phyloP scores from a whole-genome alignment of 345 rosid genomes.

The Leavenworthia alabamica region DNA sequence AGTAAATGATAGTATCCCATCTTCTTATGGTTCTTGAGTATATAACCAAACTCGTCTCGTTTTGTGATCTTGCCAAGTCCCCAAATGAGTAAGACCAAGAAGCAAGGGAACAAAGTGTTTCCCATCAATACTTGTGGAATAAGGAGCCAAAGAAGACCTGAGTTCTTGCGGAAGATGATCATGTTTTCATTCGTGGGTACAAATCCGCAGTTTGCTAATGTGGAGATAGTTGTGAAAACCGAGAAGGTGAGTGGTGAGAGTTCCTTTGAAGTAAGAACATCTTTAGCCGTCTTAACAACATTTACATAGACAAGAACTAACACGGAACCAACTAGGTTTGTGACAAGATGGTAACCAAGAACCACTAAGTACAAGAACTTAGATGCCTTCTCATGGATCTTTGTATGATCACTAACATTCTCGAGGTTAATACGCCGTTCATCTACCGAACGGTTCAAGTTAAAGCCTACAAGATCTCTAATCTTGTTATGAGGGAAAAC shows the following conservation, averaged over 20 bases:
- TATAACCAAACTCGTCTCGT: slow-evolving; percentile 26
- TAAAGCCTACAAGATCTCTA: neutral
- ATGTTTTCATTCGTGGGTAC: slow-evolving; percentile 70
- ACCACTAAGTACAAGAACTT: slow-evolving; percentile 35
- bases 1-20: slow-evolving; percentile 45
- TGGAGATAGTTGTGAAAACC: slow-evolving; percentile 45
- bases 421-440: neutral
- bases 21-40: slow-evolving; percentile 32
- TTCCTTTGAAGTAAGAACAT: slow-evolving; percentile 35
- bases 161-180: slow-evolving; percentile 41
- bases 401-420: neutral
- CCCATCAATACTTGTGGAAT: slow-evolving; percentile 52
- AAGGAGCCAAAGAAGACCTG: slow-evolving; percentile 46
- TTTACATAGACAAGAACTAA: slow-evolving; percentile 32
- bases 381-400: slow-evolving; percentile 11
- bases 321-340: slow-evolving; percentile 32
- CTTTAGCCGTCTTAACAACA: slow-evolving; percentile 31
- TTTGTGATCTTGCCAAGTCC: slow-evolving; percentile 31
- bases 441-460: too few relatives aligned
- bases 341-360: slow-evolving; percentile 35
- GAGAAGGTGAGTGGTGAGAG: slow-evolving; percentile 40
- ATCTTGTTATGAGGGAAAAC: slow-evolving; percentile 14
- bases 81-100: slow-evolving; percentile 37
- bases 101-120: slow-evolving; percentile 46
- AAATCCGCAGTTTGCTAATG: slow-evolving; percentile 56